phyloP scores from a whole-genome alignment of 73 alveolate species.

The Tetrahymena malaccensis region DNA sequence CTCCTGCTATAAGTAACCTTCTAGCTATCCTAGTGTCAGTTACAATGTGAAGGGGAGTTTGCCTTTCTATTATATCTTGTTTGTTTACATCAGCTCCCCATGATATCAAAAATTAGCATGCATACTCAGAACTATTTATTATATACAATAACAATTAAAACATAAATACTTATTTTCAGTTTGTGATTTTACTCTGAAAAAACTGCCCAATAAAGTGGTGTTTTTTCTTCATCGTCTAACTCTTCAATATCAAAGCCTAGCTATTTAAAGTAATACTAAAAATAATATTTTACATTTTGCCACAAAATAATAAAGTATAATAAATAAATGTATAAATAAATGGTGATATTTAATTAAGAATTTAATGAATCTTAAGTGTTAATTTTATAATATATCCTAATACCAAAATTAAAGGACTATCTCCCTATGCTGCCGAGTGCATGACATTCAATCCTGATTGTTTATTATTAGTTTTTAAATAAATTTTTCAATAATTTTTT shows the following conservation, averaged over 20 bases:
- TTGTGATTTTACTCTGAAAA: constrained; percentile 47
- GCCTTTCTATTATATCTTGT: constrained; percentile 66
- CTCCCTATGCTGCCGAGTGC: neutral
- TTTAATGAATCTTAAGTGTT: neutral
- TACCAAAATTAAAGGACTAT: neutral
- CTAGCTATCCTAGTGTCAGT: constrained; percentile 73
- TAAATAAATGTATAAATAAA: too few relatives aligned
- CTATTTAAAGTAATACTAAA: neutral
- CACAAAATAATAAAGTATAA: neutral
- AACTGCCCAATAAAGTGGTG: constrained; percentile 98
- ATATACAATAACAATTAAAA: neutral
- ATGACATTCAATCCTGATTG: neutral
- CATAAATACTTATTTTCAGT: too few relatives aligned
- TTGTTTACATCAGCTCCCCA: constrained; percentile 63
- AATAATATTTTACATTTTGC: neutral
- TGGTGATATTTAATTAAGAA: neutral
- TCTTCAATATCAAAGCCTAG: neutral
- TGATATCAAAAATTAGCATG: constrained; percentile 31
- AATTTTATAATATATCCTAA: neutral
- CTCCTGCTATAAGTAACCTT: constrained; percentile 70
- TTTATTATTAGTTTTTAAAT: too few relatives aligned
- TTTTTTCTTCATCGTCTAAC: constrained; percentile 41
- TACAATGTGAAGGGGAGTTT: constrained; percentile 85
- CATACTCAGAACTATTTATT: constrained; percentile 55
- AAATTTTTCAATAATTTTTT: too few relatives aligned